phyloP scores from a whole-genome alignment of 176 grass and related monocot genomes.

The Coix lacrymajobi region DNA sequence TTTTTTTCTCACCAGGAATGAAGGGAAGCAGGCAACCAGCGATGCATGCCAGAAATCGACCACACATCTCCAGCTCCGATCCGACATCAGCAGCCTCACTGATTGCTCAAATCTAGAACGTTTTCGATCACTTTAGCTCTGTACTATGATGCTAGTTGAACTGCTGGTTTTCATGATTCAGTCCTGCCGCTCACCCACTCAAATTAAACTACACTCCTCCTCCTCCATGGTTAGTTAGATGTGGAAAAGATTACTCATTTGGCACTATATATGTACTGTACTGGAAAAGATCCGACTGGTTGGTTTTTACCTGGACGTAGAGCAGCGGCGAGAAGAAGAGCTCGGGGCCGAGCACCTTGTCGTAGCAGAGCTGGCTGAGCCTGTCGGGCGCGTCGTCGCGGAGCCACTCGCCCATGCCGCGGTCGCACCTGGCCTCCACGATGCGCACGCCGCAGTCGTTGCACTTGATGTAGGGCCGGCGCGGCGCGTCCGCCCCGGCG shows the following conservation, averaged over 20 bases:
- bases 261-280: too few relatives aligned
- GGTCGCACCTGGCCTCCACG: conserved; percentile 62
- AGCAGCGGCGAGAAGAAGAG: conserved; percentile 79
- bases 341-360: conserved; percentile 84
- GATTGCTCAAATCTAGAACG: background rate
- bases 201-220: background rate
- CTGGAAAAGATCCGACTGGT: too few relatives aligned
- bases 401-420: conserved; percentile 59
- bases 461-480: conserved; percentile 67
- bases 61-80: background rate
- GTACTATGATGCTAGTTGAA: background rate
- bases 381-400: conserved; percentile 22
- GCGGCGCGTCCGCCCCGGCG: background rate
- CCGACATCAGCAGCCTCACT: background rate
- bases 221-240: too few relatives aligned
- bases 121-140: background rate
- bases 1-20: background rate
- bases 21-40: background rate
- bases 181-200: background rate
- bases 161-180: background rate
- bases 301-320: conserved; percentile 73
- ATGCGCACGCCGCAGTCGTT: conserved; percentile 96
- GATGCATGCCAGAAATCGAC: background rate
- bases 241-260: background rate
- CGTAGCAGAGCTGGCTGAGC: conserved; percentile 42